Base-by-base conservation (phyloP, 2,329 filamentous ascomycete species). In the Fusarium concolor region DNA sequence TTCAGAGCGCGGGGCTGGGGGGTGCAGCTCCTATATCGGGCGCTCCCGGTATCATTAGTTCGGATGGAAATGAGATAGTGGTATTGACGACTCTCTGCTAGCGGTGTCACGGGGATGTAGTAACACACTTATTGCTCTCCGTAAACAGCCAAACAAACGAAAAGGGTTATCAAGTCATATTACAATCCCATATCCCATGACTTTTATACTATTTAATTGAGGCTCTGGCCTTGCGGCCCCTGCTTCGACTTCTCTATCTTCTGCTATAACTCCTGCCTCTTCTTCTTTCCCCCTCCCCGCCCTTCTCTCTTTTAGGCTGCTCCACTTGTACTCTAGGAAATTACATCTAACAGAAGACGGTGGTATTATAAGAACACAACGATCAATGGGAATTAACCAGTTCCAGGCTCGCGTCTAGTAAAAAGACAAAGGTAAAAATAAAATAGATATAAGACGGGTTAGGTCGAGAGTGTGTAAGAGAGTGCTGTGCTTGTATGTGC, bases 261-360 rank as follows among this genome's bases (percentile, higher is more conserved):
- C 58, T 55, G 58, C 54, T 56, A 64, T 53, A 65, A 37, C 35
- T n/a, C 35, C 35, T 10, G 35, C 35, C 35, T 37, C 35, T 37
- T 37, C 35, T 37, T 15, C 35, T 37, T 37, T 37, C 35, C 35
- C 15, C 5, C 35, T 37, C 35, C 35, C 35, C 15, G 35, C 35
- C 35, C 15, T 38, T 38, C 35, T 38, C 35, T 38, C 35, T 18
- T 38, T 18, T 38, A 38, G 35, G 35, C 35, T 38, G n/a, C 35
- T 38, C 35, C 35, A 38, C 35, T 38, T 38, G 4, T 38, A 18
- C 35, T 38, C 47, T 64, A 73, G 62, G 62, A 60, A 71, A 76
- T 76, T 76, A 77, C 56, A 70, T 74, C 55, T 62, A 68, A 68
- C 69, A 72, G 66, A 62, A 76, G 62, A 74, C 76, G 72, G 60